phyloP scores from a whole-genome alignment of 2,329 filamentous ascomycete genomes.

The Talaromyces marneffei region DNA sequence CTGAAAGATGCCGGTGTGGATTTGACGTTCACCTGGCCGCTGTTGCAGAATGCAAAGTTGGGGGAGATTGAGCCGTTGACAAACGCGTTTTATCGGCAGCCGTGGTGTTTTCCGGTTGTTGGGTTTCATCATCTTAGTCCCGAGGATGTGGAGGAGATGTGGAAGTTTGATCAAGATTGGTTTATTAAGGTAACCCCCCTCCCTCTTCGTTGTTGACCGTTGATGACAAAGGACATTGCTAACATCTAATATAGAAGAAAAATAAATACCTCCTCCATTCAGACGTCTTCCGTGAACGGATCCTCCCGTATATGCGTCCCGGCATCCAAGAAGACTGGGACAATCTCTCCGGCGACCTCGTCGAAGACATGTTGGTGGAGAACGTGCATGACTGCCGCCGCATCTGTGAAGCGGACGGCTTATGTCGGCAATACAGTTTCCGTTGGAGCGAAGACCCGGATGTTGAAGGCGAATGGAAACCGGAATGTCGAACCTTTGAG shows the following conservation, averaged over 20 bases:
- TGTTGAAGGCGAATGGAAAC: neutral
- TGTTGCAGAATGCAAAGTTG: conserved; percentile 39
- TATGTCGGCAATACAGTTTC: conserved; percentile 28
- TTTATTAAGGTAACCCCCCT: conserved; percentile 58
- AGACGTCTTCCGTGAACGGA: conserved; percentile 34
- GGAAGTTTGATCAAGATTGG: conserved; percentile 45
- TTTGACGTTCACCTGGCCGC: conserved; percentile 45
- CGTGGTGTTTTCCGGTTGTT: conserved; percentile 48
- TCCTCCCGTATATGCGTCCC: conserved; percentile 28
- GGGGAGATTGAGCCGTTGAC: conserved; percentile 42
- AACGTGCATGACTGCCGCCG: conserved; percentile 29
- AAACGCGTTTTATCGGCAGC: conserved; percentile 33
- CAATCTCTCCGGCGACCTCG: conserved; percentile 26
- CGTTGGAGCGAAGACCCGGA: conserved; percentile 22
- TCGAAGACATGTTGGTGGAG: conserved; percentile 25
- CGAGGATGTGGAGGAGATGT: conserved; percentile 39
- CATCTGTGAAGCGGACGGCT: conserved; percentile 22
- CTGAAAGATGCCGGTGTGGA: conserved; percentile 43
- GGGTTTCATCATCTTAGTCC: conserved; percentile 47
- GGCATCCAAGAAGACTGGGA: conserved; percentile 29
- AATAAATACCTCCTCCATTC: conserved; percentile 29
- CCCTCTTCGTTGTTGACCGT: conserved; percentile 19
- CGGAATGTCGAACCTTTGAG: conserved; percentile 26
- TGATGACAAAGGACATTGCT: neutral
- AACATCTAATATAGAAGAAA: conserved; percentile 19